These are phyloP conservation scores for Rhamnella rubrinervis DNA, from an alignment of 331 rosid species.

Conservation along the genomic window DNA sequence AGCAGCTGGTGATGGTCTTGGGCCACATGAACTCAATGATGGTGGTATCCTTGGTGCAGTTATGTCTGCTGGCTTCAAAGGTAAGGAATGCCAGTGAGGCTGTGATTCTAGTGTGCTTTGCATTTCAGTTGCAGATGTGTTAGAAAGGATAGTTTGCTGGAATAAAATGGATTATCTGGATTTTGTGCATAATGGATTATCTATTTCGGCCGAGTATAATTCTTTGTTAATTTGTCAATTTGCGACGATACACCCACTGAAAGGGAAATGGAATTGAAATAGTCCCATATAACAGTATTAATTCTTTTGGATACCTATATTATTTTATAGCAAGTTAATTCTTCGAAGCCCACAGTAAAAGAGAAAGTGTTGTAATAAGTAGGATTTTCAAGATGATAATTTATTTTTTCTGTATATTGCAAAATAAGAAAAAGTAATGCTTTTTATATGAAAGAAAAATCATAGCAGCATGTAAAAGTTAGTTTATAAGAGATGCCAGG, in stretches of 20 bases:
- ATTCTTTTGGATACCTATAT: too few relatives aligned
- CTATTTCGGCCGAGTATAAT: too few relatives aligned
- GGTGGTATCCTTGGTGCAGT: slow-evolving; percentile 80
- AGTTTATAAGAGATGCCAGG: not conserved
- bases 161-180: not conserved
- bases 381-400: too few relatives aligned
- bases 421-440: too few relatives aligned
- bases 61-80: slow-evolving; percentile 95
- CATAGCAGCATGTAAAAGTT: not conserved
- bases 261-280: not conserved
- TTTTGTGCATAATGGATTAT: too few relatives aligned
- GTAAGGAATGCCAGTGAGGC: slow-evolving; percentile 36
- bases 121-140: not conserved
- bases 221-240: not conserved
- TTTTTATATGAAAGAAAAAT: not conserved
- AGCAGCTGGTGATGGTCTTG: slow-evolving; percentile 78
- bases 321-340: too few relatives aligned
- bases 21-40: slow-evolving; percentile 51
- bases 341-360: too few relatives aligned
- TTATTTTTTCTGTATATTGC: too few relatives aligned
- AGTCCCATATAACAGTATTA: not conserved
- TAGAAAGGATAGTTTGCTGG: not conserved
- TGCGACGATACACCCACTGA: not conserved
- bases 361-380: too few relatives aligned
- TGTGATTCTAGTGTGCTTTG: slow-evolving; percentile 1